These are phyloP conservation scores for Hypholoma sublateritium DNA, from an alignment of 768 basidiomycete genomes.

Conservation along the genomic window DNA sequence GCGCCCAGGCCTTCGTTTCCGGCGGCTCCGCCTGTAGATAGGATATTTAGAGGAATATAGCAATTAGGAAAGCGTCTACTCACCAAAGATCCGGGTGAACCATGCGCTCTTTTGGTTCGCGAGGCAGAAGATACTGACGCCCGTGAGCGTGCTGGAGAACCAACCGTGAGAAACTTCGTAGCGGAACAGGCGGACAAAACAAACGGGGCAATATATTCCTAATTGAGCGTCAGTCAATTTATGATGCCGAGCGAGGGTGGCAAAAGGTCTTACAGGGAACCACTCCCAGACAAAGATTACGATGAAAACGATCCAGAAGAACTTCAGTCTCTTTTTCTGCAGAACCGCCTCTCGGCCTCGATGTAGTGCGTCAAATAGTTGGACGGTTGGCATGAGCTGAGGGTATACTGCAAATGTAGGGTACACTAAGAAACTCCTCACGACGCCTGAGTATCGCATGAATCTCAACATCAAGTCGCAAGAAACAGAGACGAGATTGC, in stretches of 20 bases:
- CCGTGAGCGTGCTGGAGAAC: constrained; percentile 47
- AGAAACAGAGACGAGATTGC: background rate
- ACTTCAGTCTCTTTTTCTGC: constrained; percentile 54
- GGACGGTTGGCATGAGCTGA: constrained; percentile 33
- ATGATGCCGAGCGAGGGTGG: background rate
- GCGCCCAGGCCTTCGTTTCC: constrained; percentile 65
- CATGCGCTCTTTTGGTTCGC: constrained; percentile 46
- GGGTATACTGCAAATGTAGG: constrained; percentile 50
- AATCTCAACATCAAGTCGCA: background rate
- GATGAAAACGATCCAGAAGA: constrained; percentile 55
- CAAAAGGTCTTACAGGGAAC: constrained; percentile 35
- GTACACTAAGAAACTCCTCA: constrained; percentile 52
- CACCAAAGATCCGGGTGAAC: constrained; percentile 56
- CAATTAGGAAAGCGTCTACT: background rate
- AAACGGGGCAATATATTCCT: constrained; percentile 42
- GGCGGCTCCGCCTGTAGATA: constrained; percentile 43
- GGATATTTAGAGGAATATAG: background rate
- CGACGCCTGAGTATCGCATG: constrained; percentile 19
- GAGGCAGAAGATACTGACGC: constrained; percentile 59
- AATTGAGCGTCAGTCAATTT: background rate
- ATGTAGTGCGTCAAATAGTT: constrained; percentile 46
- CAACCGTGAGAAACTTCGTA: background rate
- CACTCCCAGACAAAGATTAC: constrained; percentile 58
- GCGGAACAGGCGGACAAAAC: constrained; percentile 9
- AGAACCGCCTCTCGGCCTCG: constrained; percentile 39